These are phyloP conservation scores for Globisporangium camurandrum DNA, from an alignment of 352 stramenopile species.

Conservation along the genomic window DNA sequence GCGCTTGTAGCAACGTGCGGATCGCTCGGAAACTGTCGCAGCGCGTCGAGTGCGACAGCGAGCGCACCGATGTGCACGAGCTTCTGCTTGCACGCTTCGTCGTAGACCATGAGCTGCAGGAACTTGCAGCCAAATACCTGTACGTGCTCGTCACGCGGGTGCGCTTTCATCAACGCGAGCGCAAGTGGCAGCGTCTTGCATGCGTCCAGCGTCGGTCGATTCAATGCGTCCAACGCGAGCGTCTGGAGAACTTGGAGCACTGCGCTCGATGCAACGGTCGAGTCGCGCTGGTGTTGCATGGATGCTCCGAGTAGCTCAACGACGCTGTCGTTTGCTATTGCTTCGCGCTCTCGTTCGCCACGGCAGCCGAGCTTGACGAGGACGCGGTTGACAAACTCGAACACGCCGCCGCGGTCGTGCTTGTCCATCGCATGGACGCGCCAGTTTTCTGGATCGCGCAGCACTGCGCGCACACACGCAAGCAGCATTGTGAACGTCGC, in stretches of 20 bases:
- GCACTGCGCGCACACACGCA: constrained; percentile 24
- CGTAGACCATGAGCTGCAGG: constrained; percentile 56
- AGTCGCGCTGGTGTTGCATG: constrained; percentile 8
- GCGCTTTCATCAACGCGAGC: constrained; percentile 26
- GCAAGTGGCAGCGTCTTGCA: constrained; percentile 21
- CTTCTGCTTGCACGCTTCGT: constrained; percentile 39
- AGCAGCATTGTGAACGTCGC: constrained; percentile 32
- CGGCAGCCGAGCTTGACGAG: constrained; percentile 32
- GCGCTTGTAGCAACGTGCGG: constrained; percentile 28
- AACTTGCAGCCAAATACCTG: constrained; percentile 57
- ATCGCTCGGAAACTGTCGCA: constrained; percentile 28
- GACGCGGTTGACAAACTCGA: constrained; percentile 33
- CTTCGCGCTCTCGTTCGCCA: constrained; percentile 38
- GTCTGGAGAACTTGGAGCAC: constrained; percentile 44
- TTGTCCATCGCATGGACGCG: constrained; percentile 6
- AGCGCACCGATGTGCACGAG: constrained; percentile 32
- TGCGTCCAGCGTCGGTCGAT: constrained; percentile 22
- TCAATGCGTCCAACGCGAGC: constrained; percentile 32
- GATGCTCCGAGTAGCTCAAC: constrained; percentile 26
- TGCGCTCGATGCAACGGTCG: constrained; percentile 9
- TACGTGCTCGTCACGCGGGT: constrained; percentile 19
- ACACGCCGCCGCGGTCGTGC: constrained; percentile 20
- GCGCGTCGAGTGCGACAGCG: constrained; percentile 20
- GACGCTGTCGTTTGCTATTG: constrained; percentile 30
- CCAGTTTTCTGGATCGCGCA: constrained; percentile 28